A percentile compares a stretch with the other conserved stretches of the same genome.
Conservation (phyloP, 768 basidiomycete species). For the Calocybe cyanea region DNA sequence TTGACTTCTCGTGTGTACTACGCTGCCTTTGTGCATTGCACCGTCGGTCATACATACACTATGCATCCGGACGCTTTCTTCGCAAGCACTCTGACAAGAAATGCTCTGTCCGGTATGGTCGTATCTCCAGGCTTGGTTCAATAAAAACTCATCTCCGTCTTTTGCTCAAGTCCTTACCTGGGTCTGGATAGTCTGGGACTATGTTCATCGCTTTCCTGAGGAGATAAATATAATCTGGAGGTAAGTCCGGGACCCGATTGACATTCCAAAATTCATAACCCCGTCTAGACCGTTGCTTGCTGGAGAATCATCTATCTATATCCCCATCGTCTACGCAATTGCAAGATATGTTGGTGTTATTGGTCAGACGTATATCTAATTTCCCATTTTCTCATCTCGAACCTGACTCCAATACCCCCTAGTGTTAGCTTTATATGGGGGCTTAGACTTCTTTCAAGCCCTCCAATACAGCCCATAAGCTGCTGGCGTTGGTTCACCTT, state of each 20-base stretch:
- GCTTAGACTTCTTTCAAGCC: slow-evolving; percentile 4
- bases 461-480: not conserved
- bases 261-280: not conserved
- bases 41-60: not conserved
- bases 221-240: slow-evolving; percentile 11
- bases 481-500: slow-evolving; percentile 13
- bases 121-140: not conserved
- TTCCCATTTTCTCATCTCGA: not conserved
- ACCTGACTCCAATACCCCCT: not conserved
- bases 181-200: slow-evolving; percentile 10
- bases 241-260: slow-evolving; percentile 1
- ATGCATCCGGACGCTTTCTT: too few species aligned
- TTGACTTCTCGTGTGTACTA: too few species aligned
- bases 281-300: not conserved
- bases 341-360: slow-evolving; percentile 15
- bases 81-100: slow-evolving; percentile 5
- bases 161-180: slow-evolving; percentile 5
- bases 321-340: slow-evolving; percentile 12
- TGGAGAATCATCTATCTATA: not conserved
- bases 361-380: slow-evolving; percentile 12
- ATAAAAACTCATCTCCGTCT: too few species aligned
- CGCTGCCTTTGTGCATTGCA: too few species aligned
- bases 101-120: slow-evolving; percentile 6
- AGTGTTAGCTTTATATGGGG: slow-evolving; percentile 7
- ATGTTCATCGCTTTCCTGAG: slow-evolving; percentile 1